Base-by-base conservation (phyloP, 2,329 filamentous ascomycete species). In the Ramularia collo-cygni region DNA sequence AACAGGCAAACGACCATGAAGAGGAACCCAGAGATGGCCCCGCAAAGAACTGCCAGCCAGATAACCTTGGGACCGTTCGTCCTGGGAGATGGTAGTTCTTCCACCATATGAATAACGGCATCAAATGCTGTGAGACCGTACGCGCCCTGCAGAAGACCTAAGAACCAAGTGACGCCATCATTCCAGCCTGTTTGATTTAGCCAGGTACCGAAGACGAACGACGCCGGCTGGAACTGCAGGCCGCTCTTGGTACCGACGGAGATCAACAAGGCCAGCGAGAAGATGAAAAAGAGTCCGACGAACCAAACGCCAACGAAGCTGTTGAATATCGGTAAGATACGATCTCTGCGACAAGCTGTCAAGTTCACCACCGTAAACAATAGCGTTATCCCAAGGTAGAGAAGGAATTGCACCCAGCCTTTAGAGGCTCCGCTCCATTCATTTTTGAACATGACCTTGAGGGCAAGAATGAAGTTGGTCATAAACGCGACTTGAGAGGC, bases 41-140 rank as follows among this genome's bases (percentile, higher is more conserved):
- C 54, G n/a, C 65, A 64, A 0, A 67, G 44, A 1, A 77, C 69
- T 0, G 73, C 69, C 13, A 76, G 63, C 62, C 67, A 75, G 46
- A 77, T 75, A 3, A 71, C 66, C 12, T 62, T 62, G 0, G 74
- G 74, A 0, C 68, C 69, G 40, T 74, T 75, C 26, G 59, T 67
- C 19, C 71, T 59, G 1, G 74, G 73, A 3, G 64, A 58, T 1
- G 74, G 73, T 1, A 77, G 72, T 50, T 77, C 74, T 47, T 77
- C 74, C 2, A 74, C 69, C 63, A 77, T 69, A 52, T 78, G 75
- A 27, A 77, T 75, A 24, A 75, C 74, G 0, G 74, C 71, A 50
- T 78, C 75, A 46, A 77, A 77, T 1, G 74, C 74, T 0, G 72
- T 75, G 12, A 76, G 57, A 2, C 71, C 74, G 39, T 77, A 77